Conservation (phyloP, 768 basidiomycete species). For the Leucosporidium creatinivorum region DNA sequence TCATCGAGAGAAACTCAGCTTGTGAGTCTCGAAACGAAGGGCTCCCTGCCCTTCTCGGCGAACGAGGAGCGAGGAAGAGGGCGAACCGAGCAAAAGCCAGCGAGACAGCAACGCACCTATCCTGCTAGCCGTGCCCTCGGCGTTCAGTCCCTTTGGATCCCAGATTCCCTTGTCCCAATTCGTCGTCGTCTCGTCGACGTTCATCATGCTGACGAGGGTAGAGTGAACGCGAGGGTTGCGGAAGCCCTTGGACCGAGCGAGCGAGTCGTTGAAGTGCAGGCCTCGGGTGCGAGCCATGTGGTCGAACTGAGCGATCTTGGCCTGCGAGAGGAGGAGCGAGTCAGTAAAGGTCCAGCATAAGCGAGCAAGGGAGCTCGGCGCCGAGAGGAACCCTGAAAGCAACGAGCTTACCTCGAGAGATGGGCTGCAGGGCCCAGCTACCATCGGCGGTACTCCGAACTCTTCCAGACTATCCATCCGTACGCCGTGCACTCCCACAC, state of each 20-base stretch:
- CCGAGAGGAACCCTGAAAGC: not conserved
- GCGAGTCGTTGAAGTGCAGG: conserved; percentile 89
- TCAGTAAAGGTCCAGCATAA: not conserved
- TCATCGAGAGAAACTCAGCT: conserved; percentile 4
- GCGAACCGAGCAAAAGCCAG: conserved; percentile 1
- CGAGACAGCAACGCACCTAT: conserved; percentile 55
- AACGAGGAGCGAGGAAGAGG: no score
- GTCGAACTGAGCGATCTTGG: conserved; percentile 73
- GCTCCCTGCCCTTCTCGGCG: no score
- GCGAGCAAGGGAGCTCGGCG: not conserved
- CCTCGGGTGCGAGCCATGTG: conserved; percentile 58
- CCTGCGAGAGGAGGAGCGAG: conserved; percentile 45
- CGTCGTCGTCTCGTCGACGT: conserved; percentile 77
- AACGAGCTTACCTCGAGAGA: conserved; percentile 50
- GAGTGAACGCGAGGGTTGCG: conserved; percentile 94
- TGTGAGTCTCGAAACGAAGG: no score
- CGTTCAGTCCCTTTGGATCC: conserved; percentile 57
- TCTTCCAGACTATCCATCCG: conserved; percentile 51
- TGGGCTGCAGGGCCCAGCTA: conserved; percentile 55
- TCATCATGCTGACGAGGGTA: conserved; percentile 88
- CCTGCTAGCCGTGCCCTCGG: conserved; percentile 67
- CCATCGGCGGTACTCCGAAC: conserved; percentile 68
- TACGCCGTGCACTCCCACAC: not conserved
- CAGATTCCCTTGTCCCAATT: conserved; percentile 71
- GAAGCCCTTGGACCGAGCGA: conserved; percentile 87